phyloP scores from a whole-genome alignment of 208 protist species.

The Leishmania guyanensis region DNA sequence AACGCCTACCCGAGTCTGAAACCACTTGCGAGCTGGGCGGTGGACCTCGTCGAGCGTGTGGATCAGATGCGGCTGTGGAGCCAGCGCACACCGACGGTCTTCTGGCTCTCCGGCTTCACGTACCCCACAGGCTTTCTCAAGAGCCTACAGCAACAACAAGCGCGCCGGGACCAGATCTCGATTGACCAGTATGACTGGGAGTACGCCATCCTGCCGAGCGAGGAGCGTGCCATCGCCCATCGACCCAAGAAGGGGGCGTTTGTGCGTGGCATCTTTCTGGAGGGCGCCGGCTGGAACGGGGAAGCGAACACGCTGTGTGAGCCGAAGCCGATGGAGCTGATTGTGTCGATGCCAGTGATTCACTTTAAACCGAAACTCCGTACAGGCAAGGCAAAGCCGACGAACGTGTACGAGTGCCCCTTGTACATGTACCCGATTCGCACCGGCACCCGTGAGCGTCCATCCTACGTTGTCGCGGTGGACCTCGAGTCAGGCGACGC shows the following conservation, averaged over 20 bases:
- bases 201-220: conserved; percentile 92
- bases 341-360: conserved; percentile 97
- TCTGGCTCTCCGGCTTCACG: conserved; percentile 99
- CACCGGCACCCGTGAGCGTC: conserved; percentile 95
- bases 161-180: conserved; percentile 88
- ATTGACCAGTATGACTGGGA: conserved; percentile 99
- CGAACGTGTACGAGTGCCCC: conserved; percentile 94
- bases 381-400: conserved; percentile 69
- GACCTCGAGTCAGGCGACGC: conserved; percentile 93
- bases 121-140: conserved; percentile 99
- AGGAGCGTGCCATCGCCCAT: conserved; percentile 92
- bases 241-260: conserved; percentile 96
- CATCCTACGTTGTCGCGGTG: conserved; percentile 96
- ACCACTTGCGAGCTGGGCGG: conserved; percentile 95
- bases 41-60: conserved; percentile 94
- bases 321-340: conserved; percentile 96
- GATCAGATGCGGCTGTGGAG: conserved; percentile 95
- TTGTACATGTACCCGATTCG: conserved; percentile 98
- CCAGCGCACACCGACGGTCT: conserved; percentile 93
- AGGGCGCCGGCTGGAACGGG: conserved; percentile 96
- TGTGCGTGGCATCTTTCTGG: conserved; percentile 96
- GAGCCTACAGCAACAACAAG: conserved; percentile 95
- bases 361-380: conserved; percentile 97
- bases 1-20: conserved; percentile 98
- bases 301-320: conserved; percentile 93